Evolutionary conservation across 1,139 yeast genomes (phyloP), one percentile per base, ranked within the genome.

Genomic region (Nakaseomyces uthaithaninus): DNA sequence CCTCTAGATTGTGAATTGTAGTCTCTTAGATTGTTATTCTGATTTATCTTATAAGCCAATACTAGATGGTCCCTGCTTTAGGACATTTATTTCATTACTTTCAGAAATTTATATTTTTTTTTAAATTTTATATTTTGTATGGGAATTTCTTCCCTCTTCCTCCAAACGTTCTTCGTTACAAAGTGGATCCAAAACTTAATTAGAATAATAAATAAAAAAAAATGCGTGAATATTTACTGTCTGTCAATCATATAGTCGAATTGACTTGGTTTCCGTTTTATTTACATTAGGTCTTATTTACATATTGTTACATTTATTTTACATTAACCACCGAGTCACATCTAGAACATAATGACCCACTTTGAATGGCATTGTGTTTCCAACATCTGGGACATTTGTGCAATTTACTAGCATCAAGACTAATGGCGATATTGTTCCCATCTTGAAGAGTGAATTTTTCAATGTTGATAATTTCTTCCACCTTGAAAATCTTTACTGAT

Each of bases 331-430:
- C 78, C 1, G 60, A 61, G 8, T 72, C 75, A 63, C 97, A 89
- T 50, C 93, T 74, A 0, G 45, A 44, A 59, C 98, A 91, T 24
- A 89, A 66, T 2, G 57, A 56, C 12, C 75, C 77, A 35, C 71
- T 77, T 1, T 49, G 53, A 0, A 58, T 59, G 0, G 94, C 68
- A 12, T 74, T 74, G 54, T 65, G 78, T 54, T 85, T 85, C 98
- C 98, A 91, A 61, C 98, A 91, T 55, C 98, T 72, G 2, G 95
- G 94, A 59, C 98, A 91, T 54, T 86, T 86, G 15, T 42, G 45
- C 11, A 47, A 28, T 7, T 34, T 18, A 37, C 60, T 55, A 23
- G 37, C 36, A 18, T 46, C 35, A 1, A 54, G 46, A 2, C 19
- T 20, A 5, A 54, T 23, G n/a, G 40, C 38, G 7, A 48, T 27